These are phyloP conservation scores for Salix udensis DNA, from an alignment of 345 rosid genomes.

Conservation along the genomic window DNA sequence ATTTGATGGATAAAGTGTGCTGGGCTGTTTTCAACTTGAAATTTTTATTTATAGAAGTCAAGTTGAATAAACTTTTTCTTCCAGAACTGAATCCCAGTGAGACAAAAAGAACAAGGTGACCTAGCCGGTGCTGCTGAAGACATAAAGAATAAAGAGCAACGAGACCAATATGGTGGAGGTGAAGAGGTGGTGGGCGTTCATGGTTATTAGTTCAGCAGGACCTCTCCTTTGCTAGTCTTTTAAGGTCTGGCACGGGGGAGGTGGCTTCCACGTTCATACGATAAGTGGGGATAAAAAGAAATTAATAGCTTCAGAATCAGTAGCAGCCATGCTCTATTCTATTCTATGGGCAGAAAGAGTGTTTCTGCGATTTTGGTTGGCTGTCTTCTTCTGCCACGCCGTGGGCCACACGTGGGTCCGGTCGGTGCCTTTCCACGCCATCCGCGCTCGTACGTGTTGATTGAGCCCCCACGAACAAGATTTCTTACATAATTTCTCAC, in stretches of 20 bases:
- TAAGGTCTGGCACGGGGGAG: background rate
- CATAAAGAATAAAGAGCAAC: background rate
- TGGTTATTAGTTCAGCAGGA: background rate
- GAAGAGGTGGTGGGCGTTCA: too few relatives aligned
- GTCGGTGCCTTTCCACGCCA: background rate
- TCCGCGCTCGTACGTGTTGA: too few relatives aligned
- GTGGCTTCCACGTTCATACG: background rate
- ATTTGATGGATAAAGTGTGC: too few relatives aligned
- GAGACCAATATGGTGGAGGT: background rate
- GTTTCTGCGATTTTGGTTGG: background rate
- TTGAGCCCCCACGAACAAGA: too few relatives aligned
- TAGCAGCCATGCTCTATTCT: background rate
- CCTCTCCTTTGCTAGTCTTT: background rate
- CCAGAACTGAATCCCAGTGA: too few relatives aligned
- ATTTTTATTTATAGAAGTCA: too few relatives aligned
- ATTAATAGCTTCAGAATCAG: too few relatives aligned
- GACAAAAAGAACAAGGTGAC: too few relatives aligned
- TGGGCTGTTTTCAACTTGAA: too few relatives aligned
- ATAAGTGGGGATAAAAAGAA: background rate
- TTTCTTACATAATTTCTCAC: too few relatives aligned
- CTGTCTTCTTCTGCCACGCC: conserved; percentile 13
- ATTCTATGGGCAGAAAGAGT: background rate
- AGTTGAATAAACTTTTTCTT: too few relatives aligned
- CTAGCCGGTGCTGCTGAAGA: too few relatives aligned
- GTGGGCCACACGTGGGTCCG: conserved; percentile 7